Base-by-base conservation (phyloP, 2,329 filamentous ascomycete genomes). In the Fusarium sp. region DNA sequence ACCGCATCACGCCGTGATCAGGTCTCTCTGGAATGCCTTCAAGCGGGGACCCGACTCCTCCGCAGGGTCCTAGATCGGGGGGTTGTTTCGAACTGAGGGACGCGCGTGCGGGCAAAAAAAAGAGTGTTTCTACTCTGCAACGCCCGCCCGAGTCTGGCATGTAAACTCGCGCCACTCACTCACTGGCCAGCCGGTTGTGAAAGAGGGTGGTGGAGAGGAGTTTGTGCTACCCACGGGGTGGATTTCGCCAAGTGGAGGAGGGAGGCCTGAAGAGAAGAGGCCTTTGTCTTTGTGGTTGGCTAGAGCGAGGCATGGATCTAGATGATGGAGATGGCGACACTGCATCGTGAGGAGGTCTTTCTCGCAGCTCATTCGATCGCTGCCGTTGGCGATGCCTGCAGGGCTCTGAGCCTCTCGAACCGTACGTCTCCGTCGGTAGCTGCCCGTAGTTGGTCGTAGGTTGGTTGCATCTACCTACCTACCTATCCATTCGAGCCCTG, bases 121-220 rank as follows among this genome's bases (percentile, higher is more conserved):
- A 60, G 59, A 70, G 63, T 37, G 43, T 57, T 74, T 60, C 59
- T 69, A 56, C 64, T 60, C 59, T 69, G 58, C 64, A 65, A 67
- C 69, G 59, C 61, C 68, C 61, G 69, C 63, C 68, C 22, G 67
- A 43, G 63, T 75, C 65, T 76, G 76, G 76, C 54, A 76, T 75
- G 75, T 65, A 75, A 71, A 76, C 65, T 69, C 67, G 69, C 68
- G 75, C 71, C 76, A 77, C 73, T 54, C 27, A 54, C 48, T 54
- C 27, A 54, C 48, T 54, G 48, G 48, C 48, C 45, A 39, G 33
- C 52, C 50, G 37, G 41, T 45, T 41, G 62, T 68, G 64, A 66
- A 31, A 54, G 48, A 66, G 65, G 52, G 60, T 60, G n/a, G 66
- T 45, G 43, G 31, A 61, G 59, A 39, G 56, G 62, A 61, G 68